Conservation (phyloP, 345 rosid genomes). For the Dipteronia sinensis region DNA sequence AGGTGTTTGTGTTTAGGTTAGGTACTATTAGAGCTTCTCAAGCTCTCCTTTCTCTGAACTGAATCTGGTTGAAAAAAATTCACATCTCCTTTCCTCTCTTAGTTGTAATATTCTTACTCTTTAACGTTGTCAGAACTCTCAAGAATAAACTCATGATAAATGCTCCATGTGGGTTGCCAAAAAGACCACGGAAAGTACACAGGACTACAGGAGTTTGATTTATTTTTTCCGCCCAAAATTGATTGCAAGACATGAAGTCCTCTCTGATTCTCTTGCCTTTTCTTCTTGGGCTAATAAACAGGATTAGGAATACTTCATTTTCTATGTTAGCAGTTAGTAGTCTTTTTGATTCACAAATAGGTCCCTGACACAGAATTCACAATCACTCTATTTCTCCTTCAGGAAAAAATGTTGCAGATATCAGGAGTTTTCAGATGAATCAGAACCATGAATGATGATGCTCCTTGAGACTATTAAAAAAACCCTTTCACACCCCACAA, state of each 20-base stretch:
- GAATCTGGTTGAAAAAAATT: background rate
- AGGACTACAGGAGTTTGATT: background rate
- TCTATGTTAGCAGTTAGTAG: background rate
- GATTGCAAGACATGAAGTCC: conserved; percentile 14
- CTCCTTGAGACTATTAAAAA: background rate
- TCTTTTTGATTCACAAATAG: conserved; percentile 2
- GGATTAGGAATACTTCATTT: background rate
- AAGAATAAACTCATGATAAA: background rate
- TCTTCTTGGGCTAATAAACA: background rate
- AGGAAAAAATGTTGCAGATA: no score
- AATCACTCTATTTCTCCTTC: no score
- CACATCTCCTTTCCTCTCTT: background rate
- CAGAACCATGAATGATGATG: no score
- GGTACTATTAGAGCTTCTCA: background rate
- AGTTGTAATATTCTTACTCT: background rate
- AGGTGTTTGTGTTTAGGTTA: conserved; percentile 11
- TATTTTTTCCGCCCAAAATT: conserved; percentile 6
- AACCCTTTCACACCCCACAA: background rate
- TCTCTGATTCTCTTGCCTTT: background rate
- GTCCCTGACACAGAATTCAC: background rate
- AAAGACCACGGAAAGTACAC: background rate
- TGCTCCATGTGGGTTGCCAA: conserved; percentile 4
- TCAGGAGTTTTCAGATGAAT: no score
- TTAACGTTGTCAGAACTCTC: background rate
- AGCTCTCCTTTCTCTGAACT: background rate